phyloP scores from a whole-genome alignment of 805 yeast species.

The Yarrowia sp. region DNA sequence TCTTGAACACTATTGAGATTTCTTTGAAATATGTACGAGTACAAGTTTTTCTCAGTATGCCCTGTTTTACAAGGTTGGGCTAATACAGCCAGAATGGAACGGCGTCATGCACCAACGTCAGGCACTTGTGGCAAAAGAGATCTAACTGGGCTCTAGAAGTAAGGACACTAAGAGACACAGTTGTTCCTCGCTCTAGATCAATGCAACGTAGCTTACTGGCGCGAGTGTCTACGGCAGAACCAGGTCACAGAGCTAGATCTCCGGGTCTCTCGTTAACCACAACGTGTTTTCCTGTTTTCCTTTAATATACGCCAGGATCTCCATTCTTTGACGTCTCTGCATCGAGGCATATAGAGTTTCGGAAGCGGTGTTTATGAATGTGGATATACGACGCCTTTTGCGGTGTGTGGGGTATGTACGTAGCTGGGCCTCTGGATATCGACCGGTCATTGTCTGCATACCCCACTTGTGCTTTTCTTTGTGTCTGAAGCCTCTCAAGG shows the following conservation, averaged over 20 bases:
- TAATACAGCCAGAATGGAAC: background rate
- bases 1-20: background rate
- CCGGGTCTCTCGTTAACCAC: no score
- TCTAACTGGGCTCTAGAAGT: no score
- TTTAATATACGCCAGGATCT: background rate
- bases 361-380: background rate
- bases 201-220: no score
- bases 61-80: background rate
- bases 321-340: background rate
- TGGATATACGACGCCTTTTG: background rate
- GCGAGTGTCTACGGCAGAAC: no score
- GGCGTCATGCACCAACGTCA: background rate
- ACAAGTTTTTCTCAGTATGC: no score
- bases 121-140: no score
- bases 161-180: no score
- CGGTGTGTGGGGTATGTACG: slow-evolving; percentile 1
- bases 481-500: background rate
- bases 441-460: background rate
- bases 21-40: no score
- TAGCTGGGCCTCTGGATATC: background rate
- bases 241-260: no score
- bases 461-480: background rate
- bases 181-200: no score
- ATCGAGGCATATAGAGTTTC: slow-evolving; percentile 5
- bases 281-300: no score